Evolutionary conservation across 768 basidiomycete genomes (phyloP), one percentile per base, ranked within the genome.

Genomic region (Kwoniella sp.): DNA sequence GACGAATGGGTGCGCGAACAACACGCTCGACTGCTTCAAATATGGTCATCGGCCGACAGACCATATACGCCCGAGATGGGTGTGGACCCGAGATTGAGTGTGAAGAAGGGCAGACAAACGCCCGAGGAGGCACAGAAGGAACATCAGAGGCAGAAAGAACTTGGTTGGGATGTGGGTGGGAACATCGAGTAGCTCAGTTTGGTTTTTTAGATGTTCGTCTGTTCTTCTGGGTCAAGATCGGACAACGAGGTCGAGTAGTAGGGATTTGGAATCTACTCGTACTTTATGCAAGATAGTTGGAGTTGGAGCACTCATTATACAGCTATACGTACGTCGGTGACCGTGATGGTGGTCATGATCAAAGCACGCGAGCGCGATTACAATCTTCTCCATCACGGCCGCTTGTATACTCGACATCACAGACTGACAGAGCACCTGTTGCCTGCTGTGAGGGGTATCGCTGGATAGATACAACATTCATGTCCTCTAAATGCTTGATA

Each of bases 141-240:
- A 64, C 74, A 77, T 60, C 63, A 79, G 64, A 44, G 79, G 53
- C 80, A 81, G 55, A 79, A 77, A 62, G 74, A 78, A 44, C 44
- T 72, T 19, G 80, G 80, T 8, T 81, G 80, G 80, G 78, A 81
- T 68, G 79, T 80, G 1, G 60, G 64, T 29, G 76, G 74, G 51
- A 77, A 77, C 63, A 25, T 78, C 22, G 61, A 62, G 48, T 62
- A 37, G 21, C 25, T 17, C 2, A 40, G 22, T 9, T n/a, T n/a
- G n/a, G n/a, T n/a, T n/a, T n/a, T n/a, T n/a, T n/a, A n/a, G n/a
- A n/a, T n/a, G n/a, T n/a, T n/a, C n/a, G n/a, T n/a, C n/a, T n/a
- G n/a, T n/a, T n/a, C n/a, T n/a, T n/a, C n/a, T n/a, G n/a, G n/a
- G n/a, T n/a, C n/a, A n/a, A n/a, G n/a, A n/a, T n/a, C n/a, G n/a